Conservation (phyloP, 2,329 filamentous ascomycete genomes). For the Sporothrix sp. region DNA sequence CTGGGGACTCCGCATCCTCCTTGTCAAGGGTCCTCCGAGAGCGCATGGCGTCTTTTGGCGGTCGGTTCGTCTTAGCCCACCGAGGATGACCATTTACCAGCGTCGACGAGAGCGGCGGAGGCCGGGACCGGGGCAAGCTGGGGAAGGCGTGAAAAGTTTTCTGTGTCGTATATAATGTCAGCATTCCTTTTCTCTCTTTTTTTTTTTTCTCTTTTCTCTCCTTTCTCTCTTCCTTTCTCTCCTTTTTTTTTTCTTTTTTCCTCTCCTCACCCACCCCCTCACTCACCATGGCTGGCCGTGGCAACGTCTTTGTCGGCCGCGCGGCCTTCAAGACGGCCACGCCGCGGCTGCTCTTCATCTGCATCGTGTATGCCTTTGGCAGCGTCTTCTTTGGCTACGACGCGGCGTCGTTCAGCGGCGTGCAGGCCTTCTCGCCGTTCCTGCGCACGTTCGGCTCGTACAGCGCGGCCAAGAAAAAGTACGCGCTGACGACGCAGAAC, state of each 20-base stretch:
- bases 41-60: too few relatives aligned
- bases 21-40: too few relatives aligned
- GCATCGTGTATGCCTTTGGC: conserved; percentile 4
- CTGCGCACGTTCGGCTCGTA: not conserved
- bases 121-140: too few relatives aligned
- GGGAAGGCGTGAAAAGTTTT: not conserved
- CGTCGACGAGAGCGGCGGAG: too few relatives aligned
- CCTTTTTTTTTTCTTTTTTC: not conserved
- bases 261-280: not conserved
- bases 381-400: conserved; percentile 8
- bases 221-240: not conserved
- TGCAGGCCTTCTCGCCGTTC: conserved; percentile 5
- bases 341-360: conserved; percentile 3
- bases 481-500: not conserved
- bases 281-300: not conserved
- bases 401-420: conserved; percentile 4
- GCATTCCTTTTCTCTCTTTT: not conserved
- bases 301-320: conserved; percentile 1
- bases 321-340: conserved; percentile 2
- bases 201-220: not conserved
- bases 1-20: too few relatives aligned
- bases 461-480: not conserved
- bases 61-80: too few relatives aligned
- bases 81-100: too few relatives aligned
- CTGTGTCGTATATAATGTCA: too few relatives aligned